phyloP scores from a whole-genome alignment of 768 basidiomycete species.

The Tulasnella sp. region DNA sequence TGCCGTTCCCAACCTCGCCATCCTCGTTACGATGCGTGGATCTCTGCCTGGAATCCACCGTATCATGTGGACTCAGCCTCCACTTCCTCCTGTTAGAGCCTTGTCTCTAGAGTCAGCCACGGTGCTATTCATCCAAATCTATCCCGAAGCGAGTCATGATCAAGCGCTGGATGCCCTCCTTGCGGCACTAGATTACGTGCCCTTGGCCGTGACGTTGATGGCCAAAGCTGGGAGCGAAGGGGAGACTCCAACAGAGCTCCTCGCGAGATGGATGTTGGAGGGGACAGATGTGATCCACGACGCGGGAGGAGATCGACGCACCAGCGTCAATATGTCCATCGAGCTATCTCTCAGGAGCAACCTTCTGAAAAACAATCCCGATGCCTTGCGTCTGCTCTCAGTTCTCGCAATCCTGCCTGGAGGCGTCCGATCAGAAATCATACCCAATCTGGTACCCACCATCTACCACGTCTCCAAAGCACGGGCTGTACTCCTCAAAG shows the following conservation, averaged over 20 bases:
- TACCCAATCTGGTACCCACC: too few relatives aligned
- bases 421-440: conserved; percentile 10
- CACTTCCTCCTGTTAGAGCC: background rate
- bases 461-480: too few relatives aligned
- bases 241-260: conserved; percentile 6
- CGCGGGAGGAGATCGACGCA: conserved; percentile 8
- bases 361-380: conserved; percentile 19
- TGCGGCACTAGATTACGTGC: conserved; percentile 24
- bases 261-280: conserved; percentile 5
- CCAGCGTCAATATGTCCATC: conserved; percentile 22
- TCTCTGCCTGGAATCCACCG: background rate
- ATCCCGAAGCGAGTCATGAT: conserved; percentile 20
- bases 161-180: conserved; percentile 23
- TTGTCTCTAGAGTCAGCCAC: conserved; percentile 3
- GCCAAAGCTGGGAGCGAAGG: conserved; percentile 21
- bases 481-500: too few relatives aligned
- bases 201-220: conserved; percentile 29
- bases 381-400: conserved; percentile 21
- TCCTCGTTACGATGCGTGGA: conserved; percentile 29
- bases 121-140: conserved; percentile 20
- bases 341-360: conserved; percentile 21
- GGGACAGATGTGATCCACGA: conserved; percentile 7
- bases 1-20: conserved; percentile 23
- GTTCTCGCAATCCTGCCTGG: conserved; percentile 24
- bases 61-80: conserved; percentile 6